Base-by-base conservation (phyloP, 495 filamentous ascomycete genomes). In the Penicillium argentinense region DNA sequence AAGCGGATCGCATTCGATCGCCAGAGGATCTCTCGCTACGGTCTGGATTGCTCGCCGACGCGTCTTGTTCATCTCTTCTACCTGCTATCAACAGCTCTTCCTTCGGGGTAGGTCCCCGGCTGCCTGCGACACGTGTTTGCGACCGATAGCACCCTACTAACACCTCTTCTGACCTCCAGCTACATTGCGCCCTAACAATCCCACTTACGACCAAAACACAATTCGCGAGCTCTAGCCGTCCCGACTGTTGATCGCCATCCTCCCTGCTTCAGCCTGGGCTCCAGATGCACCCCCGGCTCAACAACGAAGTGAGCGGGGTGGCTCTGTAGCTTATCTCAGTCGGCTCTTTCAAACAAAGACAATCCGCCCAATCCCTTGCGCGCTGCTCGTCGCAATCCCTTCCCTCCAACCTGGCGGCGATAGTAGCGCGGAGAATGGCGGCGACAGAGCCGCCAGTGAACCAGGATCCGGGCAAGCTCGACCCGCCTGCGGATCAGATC, bases 381-480 rank as follows among this genome's bases (percentile, higher is more conserved):
- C 34, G 13, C 23, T 24, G 9, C 26, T 18, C 44, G 32, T 27
- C 17, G 49, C 21, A 25, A 28, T 14, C 14, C 44, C 9, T 36
- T 53, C 47, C 34, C 23, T 40, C 59, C 67, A 69, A 67, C 47
- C 71, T 77, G 75, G 75, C 72, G 67, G 66, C 67, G 54, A 64
- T 63, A 42, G 62, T 67, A 36, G 65, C 71, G 28, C 63, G 60
- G 52, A 72, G 57, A 39, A 75, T 77, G 75, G 71, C 74, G 66
- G 73, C 74, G 60, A 70, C 63, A 37, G 65, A 69, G 68, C 66
- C 68, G 63, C 64, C 69, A 57, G 62, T 60, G 51, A 54, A 70
- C 53, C 64, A 75, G 42, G 64, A 68, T 47, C 60, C 62, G 39
- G 60, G 54, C 40, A 60, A 66, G 49, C 57, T 64, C 45, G 62